Percentiles rank a stretch among this genome's conserved stretches.
Conservation (phyloP, 768 basidiomycete genomes). For the Coprinopsis sp. region DNA sequence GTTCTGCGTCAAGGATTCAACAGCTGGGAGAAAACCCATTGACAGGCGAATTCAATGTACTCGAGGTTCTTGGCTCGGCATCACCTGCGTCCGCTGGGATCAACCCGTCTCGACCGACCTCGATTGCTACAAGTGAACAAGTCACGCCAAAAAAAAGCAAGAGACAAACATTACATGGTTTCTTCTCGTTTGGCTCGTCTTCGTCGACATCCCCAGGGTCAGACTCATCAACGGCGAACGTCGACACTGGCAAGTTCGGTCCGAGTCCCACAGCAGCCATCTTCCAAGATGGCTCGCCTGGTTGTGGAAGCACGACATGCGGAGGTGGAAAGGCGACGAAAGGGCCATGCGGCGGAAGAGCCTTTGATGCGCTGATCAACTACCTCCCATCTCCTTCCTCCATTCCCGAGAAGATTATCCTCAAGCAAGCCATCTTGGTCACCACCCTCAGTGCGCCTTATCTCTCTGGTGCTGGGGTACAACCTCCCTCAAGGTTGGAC, state of each 20-base stretch:
- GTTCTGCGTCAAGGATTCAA: slow-evolving; percentile 13
- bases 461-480: neutral
- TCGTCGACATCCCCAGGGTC: slow-evolving; percentile 1
- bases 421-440: slow-evolving; percentile 42
- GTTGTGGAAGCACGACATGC: neutral
- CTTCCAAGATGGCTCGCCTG: neutral
- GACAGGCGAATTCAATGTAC: slow-evolving; percentile 31
- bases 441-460: slow-evolving; percentile 27
- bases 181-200: neutral
- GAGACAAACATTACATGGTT: slow-evolving; percentile 1
- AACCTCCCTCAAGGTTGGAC: neutral
- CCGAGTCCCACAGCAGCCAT: neutral
- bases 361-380: slow-evolving; percentile 41
- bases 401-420: slow-evolving; percentile 35
- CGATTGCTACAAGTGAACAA: slow-evolving; percentile 6
- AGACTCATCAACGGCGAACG: neutral
- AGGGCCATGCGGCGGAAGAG: slow-evolving; percentile 11
- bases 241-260: slow-evolving; percentile 1
- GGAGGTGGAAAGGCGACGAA: neutral
- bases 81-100: neutral
- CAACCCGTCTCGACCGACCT: neutral
- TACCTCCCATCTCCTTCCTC: slow-evolving; percentile 31
- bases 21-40: slow-evolving; percentile 30
- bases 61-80: slow-evolving; percentile 16
- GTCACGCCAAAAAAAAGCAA: neutral